A percentile compares a stretch with the other conserved stretches of the same genome.
Evolutionary conservation across 768 basidiomycete species (phyloP).

Genomic region (Cystofilobasidium macerans): DNA sequence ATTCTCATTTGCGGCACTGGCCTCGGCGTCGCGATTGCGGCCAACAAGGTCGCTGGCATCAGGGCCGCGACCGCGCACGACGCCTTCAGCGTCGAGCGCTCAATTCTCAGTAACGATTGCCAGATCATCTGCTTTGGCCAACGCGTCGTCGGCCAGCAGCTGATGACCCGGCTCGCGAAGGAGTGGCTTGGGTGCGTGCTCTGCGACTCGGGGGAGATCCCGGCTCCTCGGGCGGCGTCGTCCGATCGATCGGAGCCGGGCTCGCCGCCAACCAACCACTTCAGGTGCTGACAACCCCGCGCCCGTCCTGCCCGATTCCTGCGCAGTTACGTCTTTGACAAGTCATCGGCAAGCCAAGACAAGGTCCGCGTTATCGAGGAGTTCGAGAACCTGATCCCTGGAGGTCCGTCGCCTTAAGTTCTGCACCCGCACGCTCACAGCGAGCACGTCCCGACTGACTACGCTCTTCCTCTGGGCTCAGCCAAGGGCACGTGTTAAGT

Average conservation of each 20-base stretch:
- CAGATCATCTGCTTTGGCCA: constrained; percentile 37
- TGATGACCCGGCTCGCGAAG: constrained; percentile 31
- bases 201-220: not conserved
- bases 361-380: constrained; percentile 35
- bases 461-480: not conserved
- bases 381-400: constrained; percentile 30
- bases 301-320: not conserved
- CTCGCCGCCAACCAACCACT: too few species aligned
- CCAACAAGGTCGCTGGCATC: constrained; percentile 30
- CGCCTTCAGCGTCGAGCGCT: constrained; percentile 37
- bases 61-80: constrained; percentile 35
- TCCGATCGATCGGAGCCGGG: too few species aligned
- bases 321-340: constrained; percentile 33
- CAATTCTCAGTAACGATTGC: constrained; percentile 36
- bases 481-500: constrained; percentile 12
- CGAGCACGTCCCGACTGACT: not conserved
- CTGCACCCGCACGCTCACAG: not conserved
- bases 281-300: not conserved
- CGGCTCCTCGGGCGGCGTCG: not conserved
- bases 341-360: constrained; percentile 31
- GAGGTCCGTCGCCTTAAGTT: constrained; percentile 5
- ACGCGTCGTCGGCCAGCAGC: constrained; percentile 35
- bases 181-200: constrained; percentile 32
- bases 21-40: constrained; percentile 6
- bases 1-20: constrained; percentile 38